A percentile compares a stretch with the other conserved stretches of the same genome.
Evolutionary conservation across 2,329 filamentous ascomycete genomes (phyloP).

Genomic region (Colletotrichum navitas): DNA sequence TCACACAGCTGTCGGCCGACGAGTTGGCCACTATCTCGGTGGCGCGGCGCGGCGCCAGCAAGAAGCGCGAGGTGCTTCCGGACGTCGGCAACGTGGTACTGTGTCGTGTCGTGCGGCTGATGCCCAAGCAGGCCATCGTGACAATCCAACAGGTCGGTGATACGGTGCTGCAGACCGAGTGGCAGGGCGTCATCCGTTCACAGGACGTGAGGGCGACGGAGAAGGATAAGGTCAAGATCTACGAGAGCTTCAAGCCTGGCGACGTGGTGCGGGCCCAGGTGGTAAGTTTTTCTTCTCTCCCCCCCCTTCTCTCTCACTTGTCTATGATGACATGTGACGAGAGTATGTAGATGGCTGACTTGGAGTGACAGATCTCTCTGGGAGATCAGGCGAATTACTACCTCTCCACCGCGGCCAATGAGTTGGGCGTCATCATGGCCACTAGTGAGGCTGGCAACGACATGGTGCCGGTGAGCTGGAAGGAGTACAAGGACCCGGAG

Average conservation of each 20-base stretch:
- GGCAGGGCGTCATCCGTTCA: conserved; percentile 85
- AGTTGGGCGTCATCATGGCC: conserved; percentile 94
- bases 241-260: conserved; percentile 91
- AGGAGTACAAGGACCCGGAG: conserved; percentile 88
- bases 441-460: conserved; percentile 87
- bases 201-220: conserved; percentile 96
- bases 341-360: conserved; percentile 27
- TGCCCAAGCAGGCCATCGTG: conserved; percentile 85
- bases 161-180: conserved; percentile 80
- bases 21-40: conserved; percentile 69
- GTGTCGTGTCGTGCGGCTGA: conserved; percentile 86
- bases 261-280: conserved; percentile 91
- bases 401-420: conserved; percentile 90
- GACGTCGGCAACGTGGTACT: conserved; percentile 85
- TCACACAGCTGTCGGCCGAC: conserved; percentile 60
- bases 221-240: conserved; percentile 93
- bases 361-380: conserved; percentile 75
- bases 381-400: conserved; percentile 98
- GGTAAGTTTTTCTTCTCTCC: conserved; percentile 61
- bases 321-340: not conserved
- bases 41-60: conserved; percentile 52
- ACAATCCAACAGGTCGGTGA: conserved; percentile 87
- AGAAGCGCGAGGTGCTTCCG: conserved; percentile 80
- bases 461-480: conserved; percentile 96
- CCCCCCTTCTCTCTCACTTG: not conserved